Conservation (phyloP, 805 yeast genomes). For the Cyberlindnera maritima region DNA sequence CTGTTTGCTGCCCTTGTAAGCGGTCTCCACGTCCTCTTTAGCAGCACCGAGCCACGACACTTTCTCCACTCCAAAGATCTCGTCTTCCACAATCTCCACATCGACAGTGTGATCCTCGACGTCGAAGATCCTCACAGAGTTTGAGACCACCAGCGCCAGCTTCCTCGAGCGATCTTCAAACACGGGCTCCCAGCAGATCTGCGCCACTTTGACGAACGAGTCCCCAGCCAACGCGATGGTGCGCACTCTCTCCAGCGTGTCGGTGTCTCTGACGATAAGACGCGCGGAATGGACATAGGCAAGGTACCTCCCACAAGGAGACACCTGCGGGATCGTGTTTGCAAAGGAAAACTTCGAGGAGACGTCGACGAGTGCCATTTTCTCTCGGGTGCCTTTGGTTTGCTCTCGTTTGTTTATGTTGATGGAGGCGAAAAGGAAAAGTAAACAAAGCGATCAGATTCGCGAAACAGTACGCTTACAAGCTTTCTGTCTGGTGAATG, state of each 20-base stretch:
- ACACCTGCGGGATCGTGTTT: constrained; percentile 8
- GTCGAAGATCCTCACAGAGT: constrained; percentile 14
- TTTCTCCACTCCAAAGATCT: constrained; percentile 18
- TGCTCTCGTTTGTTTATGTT: not conserved
- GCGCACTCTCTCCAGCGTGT: constrained; percentile 11
- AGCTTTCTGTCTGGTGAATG: too few species aligned
- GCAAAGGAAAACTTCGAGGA: constrained; percentile 17
- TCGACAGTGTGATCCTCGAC: constrained; percentile 13
- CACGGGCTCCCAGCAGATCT: constrained; percentile 20
- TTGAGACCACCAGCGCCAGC: constrained; percentile 14
- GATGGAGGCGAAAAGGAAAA: not conserved
- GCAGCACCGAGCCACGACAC: constrained; percentile 18
- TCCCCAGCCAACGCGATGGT: constrained; percentile 5
- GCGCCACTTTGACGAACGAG: constrained; percentile 13
- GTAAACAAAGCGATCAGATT: not conserved
- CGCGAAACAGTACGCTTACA: not conserved
- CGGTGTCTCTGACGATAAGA: constrained; percentile 15
- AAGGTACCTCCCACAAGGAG: constrained; percentile 17
- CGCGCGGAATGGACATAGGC: constrained; percentile 16
- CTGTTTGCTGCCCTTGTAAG: constrained; percentile 19
- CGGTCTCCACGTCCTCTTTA: constrained; percentile 12
- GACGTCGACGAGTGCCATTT: constrained; percentile 13
- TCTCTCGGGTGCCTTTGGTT: not conserved
- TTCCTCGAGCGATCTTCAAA: constrained; percentile 7
- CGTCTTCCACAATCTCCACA: constrained; percentile 18